phyloP scores from a whole-genome alignment of 371 early-diverging fungal genomes.

The Syncephalastrum contaminatum region DNA sequence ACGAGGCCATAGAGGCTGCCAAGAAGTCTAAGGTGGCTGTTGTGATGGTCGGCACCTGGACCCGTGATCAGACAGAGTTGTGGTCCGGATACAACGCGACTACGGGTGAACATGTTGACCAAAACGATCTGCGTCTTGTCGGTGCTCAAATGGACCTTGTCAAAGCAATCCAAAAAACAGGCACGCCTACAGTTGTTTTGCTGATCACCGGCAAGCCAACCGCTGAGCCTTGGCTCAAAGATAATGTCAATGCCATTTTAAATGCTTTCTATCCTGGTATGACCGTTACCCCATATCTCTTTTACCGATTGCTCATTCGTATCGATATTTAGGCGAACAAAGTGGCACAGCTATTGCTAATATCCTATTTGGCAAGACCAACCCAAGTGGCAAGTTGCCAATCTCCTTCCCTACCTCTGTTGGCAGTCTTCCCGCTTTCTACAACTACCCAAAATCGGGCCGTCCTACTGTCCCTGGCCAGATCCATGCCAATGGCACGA shows the following conservation, averaged over 20 bases:
- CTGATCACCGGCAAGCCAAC: slow-evolving; percentile 25
- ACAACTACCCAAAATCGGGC: slow-evolving; percentile 25
- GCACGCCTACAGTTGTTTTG: slow-evolving; percentile 46
- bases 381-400: slow-evolving; percentile 51
- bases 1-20: slow-evolving; percentile 27
- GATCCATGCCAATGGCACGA: slow-evolving; percentile 17
- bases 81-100: slow-evolving; percentile 22
- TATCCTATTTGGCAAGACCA: slow-evolving; percentile 49
- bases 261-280: slow-evolving; percentile 43
- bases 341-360: slow-evolving; percentile 47
- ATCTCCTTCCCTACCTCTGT: slow-evolving; percentile 25
- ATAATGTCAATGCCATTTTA: slow-evolving; percentile 40
- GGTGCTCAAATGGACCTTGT: slow-evolving; percentile 28
- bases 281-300: not conserved
- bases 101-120: slow-evolving; percentile 25
- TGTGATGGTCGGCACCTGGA: slow-evolving; percentile 42
- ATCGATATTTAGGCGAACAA: slow-evolving; percentile 24
- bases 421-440: slow-evolving; percentile 20
- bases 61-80: slow-evolving; percentile 20
- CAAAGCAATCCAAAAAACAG: slow-evolving; percentile 32
- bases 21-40: slow-evolving; percentile 38
- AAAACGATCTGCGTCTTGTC: slow-evolving; percentile 19
- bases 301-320: not conserved
- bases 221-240: slow-evolving; percentile 43
- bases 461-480: slow-evolving; percentile 15